Evolutionary conservation across 148 eudicot genomes (phyloP).

Genomic region (Spergularia marina): DNA sequence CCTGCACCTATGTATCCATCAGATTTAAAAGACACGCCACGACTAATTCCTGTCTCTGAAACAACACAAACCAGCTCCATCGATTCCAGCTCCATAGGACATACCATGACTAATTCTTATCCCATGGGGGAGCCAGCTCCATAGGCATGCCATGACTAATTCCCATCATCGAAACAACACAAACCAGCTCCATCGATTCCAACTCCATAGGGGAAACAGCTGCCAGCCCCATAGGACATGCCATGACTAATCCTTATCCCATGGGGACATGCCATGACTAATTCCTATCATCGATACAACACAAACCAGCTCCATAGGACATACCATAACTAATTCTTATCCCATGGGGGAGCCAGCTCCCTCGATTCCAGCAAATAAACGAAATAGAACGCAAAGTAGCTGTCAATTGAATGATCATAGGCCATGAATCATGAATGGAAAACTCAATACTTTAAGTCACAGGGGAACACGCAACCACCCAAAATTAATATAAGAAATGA

Average conservation of each 20-base stretch:
- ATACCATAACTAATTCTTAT: neutral
- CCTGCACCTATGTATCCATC: neutral
- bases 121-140: too few relatives aligned
- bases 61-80: neutral
- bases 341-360: neutral
- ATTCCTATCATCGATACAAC: neutral
- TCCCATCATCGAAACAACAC: neutral
- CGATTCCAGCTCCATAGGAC: neutral
- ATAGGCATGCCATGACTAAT: neutral
- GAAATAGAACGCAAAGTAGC: neutral
- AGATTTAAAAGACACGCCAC: neutral
- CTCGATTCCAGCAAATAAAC: neutral
- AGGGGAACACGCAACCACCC: neutral
- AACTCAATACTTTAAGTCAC: neutral
- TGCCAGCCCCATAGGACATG: neutral
- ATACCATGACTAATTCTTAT: too few relatives aligned
- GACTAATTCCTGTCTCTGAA: neutral
- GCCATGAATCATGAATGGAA: neutral
- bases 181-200: neutral
- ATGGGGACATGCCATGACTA: neutral
- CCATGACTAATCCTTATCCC: too few relatives aligned
- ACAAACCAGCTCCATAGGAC: too few relatives aligned
- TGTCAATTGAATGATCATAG: slow-evolving; percentile 7
- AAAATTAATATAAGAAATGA: slow-evolving; percentile 1
- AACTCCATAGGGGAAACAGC: too few relatives aligned